A percentile compares a stretch with the other conserved stretches of the same genome.
These are phyloP conservation scores for Aureobasidium leucospermi DNA, from an alignment of 2,329 filamentous ascomycete genomes.

Conservation along the genomic window DNA sequence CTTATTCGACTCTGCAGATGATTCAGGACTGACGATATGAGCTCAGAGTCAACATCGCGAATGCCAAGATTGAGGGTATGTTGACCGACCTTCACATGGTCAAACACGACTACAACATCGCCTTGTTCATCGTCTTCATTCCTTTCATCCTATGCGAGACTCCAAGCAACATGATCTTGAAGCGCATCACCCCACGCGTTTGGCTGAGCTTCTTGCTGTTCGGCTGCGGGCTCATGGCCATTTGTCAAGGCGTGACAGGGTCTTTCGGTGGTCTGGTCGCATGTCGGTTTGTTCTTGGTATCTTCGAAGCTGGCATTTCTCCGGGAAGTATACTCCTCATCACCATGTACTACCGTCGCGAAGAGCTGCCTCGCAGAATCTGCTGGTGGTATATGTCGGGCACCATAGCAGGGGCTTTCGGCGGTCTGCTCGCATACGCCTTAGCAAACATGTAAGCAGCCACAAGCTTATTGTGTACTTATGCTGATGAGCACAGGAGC, in stretches of 20 bases:
- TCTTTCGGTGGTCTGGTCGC: constrained; percentile 28
- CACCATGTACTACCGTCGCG: constrained; percentile 35
- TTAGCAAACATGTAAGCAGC: constrained; percentile 23
- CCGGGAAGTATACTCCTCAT: constrained; percentile 30
- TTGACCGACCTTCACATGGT: constrained; percentile 36
- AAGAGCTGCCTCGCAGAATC: constrained; percentile 36
- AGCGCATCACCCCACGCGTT: constrained; percentile 28
- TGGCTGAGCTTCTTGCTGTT: constrained; percentile 21
- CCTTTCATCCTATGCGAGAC: constrained; percentile 26
- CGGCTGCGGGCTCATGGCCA: constrained; percentile 11
- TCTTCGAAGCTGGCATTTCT: constrained; percentile 34
- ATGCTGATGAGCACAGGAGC: neutral
- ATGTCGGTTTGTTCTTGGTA: constrained; percentile 29
- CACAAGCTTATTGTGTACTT: neutral
- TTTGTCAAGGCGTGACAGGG: constrained; percentile 27
- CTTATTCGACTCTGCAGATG: no score
- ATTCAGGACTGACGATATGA: neutral
- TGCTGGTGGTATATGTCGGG: constrained; percentile 35
- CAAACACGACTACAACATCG: constrained; percentile 32
- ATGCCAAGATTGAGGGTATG: constrained; percentile 35
- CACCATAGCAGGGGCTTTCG: constrained; percentile 36
- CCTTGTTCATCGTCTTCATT: constrained; percentile 33
- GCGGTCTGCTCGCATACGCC: constrained; percentile 35
- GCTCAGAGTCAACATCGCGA: constrained; percentile 33
- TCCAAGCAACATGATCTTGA: constrained; percentile 30